Base-by-base conservation (phyloP, 2,329 filamentous ascomycete species). In the Rhynchosporium secalis region DNA sequence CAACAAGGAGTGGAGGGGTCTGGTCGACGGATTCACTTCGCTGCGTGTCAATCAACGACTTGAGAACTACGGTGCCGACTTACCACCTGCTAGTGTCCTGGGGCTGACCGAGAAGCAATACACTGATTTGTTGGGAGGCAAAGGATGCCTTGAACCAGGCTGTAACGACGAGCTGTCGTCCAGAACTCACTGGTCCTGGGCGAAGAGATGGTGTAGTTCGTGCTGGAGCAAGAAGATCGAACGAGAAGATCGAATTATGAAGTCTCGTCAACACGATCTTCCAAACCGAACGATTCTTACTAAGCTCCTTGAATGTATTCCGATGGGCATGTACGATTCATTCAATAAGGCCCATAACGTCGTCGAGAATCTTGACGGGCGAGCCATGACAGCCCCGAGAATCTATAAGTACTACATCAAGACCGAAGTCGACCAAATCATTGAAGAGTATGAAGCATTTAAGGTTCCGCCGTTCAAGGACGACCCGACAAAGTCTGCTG, bases 141-240 rank as follows among this genome's bases (percentile, higher is more conserved):
- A 72, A 51, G 72, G 72, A 15, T 74, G 72, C 41, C 60, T 71
- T 54, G 65, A 68, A 40, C 46, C 59, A 6, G 65, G 54, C 28
- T 73, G 72, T 54, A 28, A 47, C 1, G 69, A 72, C 54, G 67
- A 69, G 20, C 64, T 64, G 20, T 66, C 69, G 26, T 66, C 65
- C 2, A 63, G 70, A 65, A 69, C 71, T 15, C 69, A 74, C 57
- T 74, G 72, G 71, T 70, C 72, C n/a, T 74, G 71, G 71, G 56
- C 63, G 20, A 70, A 72, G 62, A 62, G 72, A 64, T 72, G 70
- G 68, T 74, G 72, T 56, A 58, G 57, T 33, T 36, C 56, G 3
- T 73, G 71, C 49, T 74, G 71, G 71, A 66, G 66, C 55, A 52
- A 28, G 3, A 71, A 69, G 52, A 70, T 73, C 31, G 66, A 70